Evolutionary conservation across 257 asterid genomes (phyloP).

Genomic region (Lithospermum erythrorhizon): DNA sequence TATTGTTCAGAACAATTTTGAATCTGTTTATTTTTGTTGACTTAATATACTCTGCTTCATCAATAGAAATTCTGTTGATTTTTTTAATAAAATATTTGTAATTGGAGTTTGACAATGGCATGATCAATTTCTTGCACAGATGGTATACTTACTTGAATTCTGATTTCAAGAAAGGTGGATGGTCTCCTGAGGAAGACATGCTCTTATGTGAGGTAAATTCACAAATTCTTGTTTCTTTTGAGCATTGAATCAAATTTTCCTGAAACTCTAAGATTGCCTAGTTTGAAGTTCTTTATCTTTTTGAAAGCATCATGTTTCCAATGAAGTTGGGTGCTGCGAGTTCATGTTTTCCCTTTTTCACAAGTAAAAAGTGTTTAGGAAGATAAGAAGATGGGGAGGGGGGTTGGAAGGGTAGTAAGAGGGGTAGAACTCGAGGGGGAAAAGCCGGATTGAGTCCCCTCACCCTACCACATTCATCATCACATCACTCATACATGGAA

Average conservation of each 20-base stretch:
- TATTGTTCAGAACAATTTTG: not conserved
- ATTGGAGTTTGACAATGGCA: conserved; percentile 11
- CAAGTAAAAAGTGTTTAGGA: not conserved
- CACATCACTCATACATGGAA: not conserved
- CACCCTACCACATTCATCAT: not conserved
- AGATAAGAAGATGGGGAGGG: not conserved
- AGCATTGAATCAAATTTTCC: no score
- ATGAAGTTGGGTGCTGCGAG: no score
- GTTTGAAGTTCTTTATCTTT: not conserved
- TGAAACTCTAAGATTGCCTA: not conserved
- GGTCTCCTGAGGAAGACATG: conserved; percentile 99
- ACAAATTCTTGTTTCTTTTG: not conserved
- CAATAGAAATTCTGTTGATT: not conserved
- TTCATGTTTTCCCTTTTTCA: no score
- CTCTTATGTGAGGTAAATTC: conserved; percentile 79
- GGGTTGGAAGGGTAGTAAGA: not conserved
- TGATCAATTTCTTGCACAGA: conserved; percentile 28
- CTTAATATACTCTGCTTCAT: conserved; percentile 8
- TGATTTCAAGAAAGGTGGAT: conserved; percentile 99
- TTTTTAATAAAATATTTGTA: not conserved
- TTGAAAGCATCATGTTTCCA: no score
- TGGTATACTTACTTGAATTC: conserved; percentile 98
- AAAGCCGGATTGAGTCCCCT: not conserved
- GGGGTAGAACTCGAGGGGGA: not conserved
- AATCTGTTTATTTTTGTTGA: not conserved